Evolutionary conservation across 352 stramenopile genomes (phyloP), one percentile per base, ranked within the genome.

Genomic region (Phytophthora macrochlamydospora): DNA sequence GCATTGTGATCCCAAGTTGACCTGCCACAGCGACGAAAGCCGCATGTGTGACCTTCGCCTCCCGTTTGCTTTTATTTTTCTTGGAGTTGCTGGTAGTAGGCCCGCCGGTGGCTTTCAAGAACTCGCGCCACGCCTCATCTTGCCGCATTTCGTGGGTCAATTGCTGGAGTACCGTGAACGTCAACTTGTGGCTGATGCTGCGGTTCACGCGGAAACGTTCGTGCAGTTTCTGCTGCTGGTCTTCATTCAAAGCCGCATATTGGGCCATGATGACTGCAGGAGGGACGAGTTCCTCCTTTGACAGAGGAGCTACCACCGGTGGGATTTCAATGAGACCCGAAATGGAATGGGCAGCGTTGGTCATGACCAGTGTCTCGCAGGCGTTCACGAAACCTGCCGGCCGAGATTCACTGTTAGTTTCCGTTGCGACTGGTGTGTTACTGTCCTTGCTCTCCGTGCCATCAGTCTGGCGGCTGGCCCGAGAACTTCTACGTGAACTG

Each of bases 191-290:
- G 30, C 83, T 87, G 13, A 91, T 71, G 18, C 18, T 24, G 24
- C 65, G 67, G 52, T 85, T 83, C 24, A 83, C 69, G 45, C 82
- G 74, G 58, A 87, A 91, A n/a, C 83, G 76, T 31, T 83, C 64
- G 49, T 76, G 75, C 51, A 90, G 78, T 51, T 89, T 86, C 13
- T 67, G 68, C 38, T 83, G 71, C 44, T 87, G 59, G 4, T 67
- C 56, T 9, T 85, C 71, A 3, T 75, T 69, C 18, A 91, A 57
- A 7, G 78, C 72, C 38, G 68, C 67, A 43, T 89, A 91, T 64
- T 91, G 76, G n/a, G 79, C 77, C 29, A 79, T 82, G 37, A 91
- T 84, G n/a, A 87, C 56, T 45, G 70, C 86, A 13, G 83, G 80
- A 0, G 81, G 62, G 4, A 90, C 71, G 2, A 1, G 18, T 3